phyloP scores from a whole-genome alignment of 306 rosid genomes.

The Cucumis cinereus region DNA sequence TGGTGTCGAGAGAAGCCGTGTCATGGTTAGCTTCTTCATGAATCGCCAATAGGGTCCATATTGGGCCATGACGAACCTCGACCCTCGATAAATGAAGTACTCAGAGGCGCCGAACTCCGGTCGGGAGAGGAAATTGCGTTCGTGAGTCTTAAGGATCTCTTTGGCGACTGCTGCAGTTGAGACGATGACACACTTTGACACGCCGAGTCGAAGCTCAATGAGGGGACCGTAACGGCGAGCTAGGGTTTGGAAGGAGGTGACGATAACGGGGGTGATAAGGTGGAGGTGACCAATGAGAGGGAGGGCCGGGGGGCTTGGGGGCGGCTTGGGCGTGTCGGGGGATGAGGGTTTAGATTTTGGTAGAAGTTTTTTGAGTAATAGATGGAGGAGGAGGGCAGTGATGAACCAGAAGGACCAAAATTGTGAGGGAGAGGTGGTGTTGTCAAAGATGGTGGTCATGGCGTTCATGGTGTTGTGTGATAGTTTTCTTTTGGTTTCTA shows the following conservation, averaged over 20 bases:
- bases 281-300: slow-evolving; percentile 39
- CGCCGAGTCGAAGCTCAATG: slow-evolving; percentile 37
- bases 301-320: slow-evolving; percentile 20
- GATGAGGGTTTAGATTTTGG: neutral
- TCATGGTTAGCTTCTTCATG: slow-evolving; percentile 47
- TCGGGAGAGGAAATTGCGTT: slow-evolving; percentile 28
- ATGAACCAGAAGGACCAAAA: slow-evolving; percentile 5
- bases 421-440: neutral
- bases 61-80: slow-evolving; percentile 31
- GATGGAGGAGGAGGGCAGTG: neutral
- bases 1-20: slow-evolving; percentile 32
- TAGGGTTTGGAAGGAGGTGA: slow-evolving; percentile 40
- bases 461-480: neutral
- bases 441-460: neutral
- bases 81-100: slow-evolving; percentile 25
- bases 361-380: neutral
- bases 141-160: slow-evolving; percentile 42
- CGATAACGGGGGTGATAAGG: slow-evolving; percentile 30
- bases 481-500: neutral
- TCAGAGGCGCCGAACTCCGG: slow-evolving; percentile 42
- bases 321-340: neutral
- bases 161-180: slow-evolving; percentile 39
- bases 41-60: slow-evolving; percentile 52
- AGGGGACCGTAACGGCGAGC: slow-evolving; percentile 42
- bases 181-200: slow-evolving; percentile 33